Percentiles rank a stretch among this genome's conserved stretches.
phyloP scores from a whole-genome alignment of 2,329 filamentous ascomycete species.

The Drechslerella dactyloides region DNA sequence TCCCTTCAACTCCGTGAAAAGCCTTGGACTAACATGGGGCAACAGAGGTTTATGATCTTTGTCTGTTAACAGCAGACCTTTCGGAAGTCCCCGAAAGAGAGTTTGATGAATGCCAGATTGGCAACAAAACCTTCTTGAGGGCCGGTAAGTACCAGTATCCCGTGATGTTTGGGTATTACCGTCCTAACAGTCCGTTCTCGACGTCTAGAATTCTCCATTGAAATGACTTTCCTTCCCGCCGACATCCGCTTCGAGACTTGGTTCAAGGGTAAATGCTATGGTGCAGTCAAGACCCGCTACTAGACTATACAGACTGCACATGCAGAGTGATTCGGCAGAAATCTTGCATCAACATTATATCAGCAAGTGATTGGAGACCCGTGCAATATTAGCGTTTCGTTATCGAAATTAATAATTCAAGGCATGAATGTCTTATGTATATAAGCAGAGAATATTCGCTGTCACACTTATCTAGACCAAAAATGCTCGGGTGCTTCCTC shows the following conservation, averaged over 20 bases:
- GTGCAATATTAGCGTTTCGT: no score
- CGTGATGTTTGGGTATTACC: no score
- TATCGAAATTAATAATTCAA: no score
- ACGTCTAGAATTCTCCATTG: conserved; percentile 44
- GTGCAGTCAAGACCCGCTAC: conserved; percentile 45
- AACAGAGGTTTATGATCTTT: conserved; percentile 49
- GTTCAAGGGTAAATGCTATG: conserved; percentile 51
- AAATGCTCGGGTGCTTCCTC: no score
- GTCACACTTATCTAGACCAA: no score
- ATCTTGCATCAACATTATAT: no score
- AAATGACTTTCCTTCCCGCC: conserved; percentile 47
- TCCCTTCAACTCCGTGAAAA: background rate
- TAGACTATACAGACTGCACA: conserved; percentile 2
- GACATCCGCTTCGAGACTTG: conserved; percentile 49
- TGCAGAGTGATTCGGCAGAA: background rate
- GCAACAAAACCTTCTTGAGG: conserved; percentile 47
- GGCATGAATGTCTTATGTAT: no score
- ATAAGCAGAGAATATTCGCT: no score
- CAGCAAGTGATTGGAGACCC: no score
- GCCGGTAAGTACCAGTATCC: conserved; percentile 32
- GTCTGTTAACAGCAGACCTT: conserved; percentile 44
- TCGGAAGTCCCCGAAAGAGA: conserved; percentile 47
- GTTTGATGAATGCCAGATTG: conserved; percentile 50
- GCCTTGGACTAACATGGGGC: conserved; percentile 10
- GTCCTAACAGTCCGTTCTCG: background rate